Evolutionary conservation across 2,329 filamentous ascomycete genomes (phyloP).

Genomic region (Botrytis hyacinthi): DNA sequence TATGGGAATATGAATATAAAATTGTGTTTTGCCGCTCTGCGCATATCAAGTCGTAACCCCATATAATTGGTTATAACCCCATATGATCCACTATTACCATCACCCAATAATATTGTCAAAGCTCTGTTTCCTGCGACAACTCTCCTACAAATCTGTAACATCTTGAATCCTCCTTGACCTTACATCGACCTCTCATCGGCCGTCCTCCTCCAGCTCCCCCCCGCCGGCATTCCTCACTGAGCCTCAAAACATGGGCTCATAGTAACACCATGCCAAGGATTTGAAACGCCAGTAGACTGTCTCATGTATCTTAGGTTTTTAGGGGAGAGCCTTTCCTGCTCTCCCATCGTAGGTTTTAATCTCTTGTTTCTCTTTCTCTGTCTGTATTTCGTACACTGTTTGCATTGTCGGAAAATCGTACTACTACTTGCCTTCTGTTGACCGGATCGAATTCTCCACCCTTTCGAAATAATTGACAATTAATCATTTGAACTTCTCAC

Average conservation of each 20-base stretch:
- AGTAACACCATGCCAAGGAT: slow-evolving; percentile 8
- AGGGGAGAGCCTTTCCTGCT: background rate
- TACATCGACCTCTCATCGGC: background rate
- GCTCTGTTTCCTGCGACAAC: slow-evolving; percentile 4
- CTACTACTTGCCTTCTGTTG: slow-evolving; percentile 11
- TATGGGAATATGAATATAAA: background rate
- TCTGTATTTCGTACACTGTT: background rate
- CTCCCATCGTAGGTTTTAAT: slow-evolving; percentile 4
- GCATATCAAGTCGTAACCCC: background rate
- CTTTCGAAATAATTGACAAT: background rate
- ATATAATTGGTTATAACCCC: background rate
- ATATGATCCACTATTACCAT: background rate
- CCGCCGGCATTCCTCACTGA: slow-evolving; percentile 39
- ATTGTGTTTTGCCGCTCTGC: background rate
- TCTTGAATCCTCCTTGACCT: slow-evolving; percentile 6
- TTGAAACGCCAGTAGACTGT: slow-evolving; percentile 10
- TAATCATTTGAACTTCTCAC: background rate
- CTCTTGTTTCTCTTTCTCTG: background rate
- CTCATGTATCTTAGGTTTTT: background rate
- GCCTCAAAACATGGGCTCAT: background rate
- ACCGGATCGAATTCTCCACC: background rate
- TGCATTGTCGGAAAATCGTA: background rate
- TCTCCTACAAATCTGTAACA: slow-evolving; percentile 22
- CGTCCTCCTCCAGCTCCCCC: slow-evolving; percentile 21
- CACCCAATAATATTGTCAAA: slow-evolving; percentile 17